Evolutionary conservation across 352 stramenopile genomes (phyloP).

Genomic region (Phytopythium chamaehyphon): DNA sequence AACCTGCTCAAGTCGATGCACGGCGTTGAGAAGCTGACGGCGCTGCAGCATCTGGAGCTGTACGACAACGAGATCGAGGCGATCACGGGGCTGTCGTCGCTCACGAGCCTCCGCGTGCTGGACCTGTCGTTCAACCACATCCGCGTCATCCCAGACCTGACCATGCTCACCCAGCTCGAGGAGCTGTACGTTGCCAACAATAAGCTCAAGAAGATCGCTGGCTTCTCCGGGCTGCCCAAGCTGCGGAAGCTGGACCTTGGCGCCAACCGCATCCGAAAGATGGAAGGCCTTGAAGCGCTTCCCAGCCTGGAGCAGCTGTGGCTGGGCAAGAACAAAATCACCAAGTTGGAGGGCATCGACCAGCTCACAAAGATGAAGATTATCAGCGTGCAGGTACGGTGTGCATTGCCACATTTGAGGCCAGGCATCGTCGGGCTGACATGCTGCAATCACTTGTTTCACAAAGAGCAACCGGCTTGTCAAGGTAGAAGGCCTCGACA

Average conservation of each 20-base stretch:
- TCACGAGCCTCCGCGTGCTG: conserved; percentile 77
- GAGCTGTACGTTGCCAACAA: conserved; percentile 97
- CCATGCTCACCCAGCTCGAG: conserved; percentile 79
- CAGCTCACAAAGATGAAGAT: conserved; percentile 87
- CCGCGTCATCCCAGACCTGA: conserved; percentile 82
- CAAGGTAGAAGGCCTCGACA: conserved; percentile 87
- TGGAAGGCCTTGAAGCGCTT: conserved; percentile 91
- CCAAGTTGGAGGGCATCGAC: conserved; percentile 85
- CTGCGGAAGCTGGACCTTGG: conserved; percentile 96
- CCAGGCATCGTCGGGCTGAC: no score
- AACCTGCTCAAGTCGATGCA: conserved; percentile 82
- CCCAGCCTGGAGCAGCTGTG: conserved; percentile 93
- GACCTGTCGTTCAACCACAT: conserved; percentile 98
- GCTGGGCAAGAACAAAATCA: conserved; percentile 99
- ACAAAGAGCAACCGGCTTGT: conserved; percentile 95
- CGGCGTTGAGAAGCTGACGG: conserved; percentile 50
- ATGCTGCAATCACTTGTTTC: conserved; percentile 40
- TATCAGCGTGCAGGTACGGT: conserved; percentile 66
- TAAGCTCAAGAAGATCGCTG: conserved; percentile 95
- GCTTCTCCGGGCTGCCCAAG: conserved; percentile 76
- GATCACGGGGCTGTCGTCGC: conserved; percentile 57
- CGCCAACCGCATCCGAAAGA: conserved; percentile 93
- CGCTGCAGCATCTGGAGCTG: conserved; percentile 93
- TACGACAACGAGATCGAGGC: conserved; percentile 97
- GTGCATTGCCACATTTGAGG: no score